These are phyloP conservation scores for Trematosphaeria pertusa DNA, from an alignment of 2,329 filamentous ascomycete species.

Conservation along the genomic window DNA sequence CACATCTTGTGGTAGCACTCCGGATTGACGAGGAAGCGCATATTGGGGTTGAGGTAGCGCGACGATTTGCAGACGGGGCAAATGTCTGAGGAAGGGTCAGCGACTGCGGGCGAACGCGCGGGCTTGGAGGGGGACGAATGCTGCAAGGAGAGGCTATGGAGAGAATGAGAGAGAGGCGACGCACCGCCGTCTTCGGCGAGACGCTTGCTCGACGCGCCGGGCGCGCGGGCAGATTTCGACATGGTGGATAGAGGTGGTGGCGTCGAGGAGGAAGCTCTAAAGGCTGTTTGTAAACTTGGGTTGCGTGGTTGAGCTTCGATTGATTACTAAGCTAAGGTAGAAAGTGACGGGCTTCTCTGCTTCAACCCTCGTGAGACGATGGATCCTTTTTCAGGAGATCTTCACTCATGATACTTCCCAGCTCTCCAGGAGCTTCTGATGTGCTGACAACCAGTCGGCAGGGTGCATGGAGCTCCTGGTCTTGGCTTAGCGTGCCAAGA, in stretches of 20 bases:
- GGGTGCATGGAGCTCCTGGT: too few species aligned
- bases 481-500: slow-evolving; percentile 31
- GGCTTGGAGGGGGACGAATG: slow-evolving; percentile 18
- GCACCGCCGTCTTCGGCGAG: slow-evolving; percentile 47
- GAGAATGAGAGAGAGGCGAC: slow-evolving; percentile 40
- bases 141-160: slow-evolving; percentile 38
- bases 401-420: too few species aligned
- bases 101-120: slow-evolving; percentile 15
- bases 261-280: slow-evolving; percentile 8
- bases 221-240: slow-evolving; percentile 41
- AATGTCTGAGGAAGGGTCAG: slow-evolving; percentile 65
- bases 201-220: slow-evolving; percentile 36
- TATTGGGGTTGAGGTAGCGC: slow-evolving; percentile 91
- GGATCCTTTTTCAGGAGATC: background rate
- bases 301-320: slow-evolving; percentile 1
- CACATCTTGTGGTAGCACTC: slow-evolving; percentile 99
- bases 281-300: slow-evolving; percentile 3
- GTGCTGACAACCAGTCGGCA: too few species aligned
- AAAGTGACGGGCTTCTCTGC: too few species aligned
- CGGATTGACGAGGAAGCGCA: slow-evolving; percentile 95
- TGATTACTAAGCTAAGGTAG: slow-evolving; percentile 25
- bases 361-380: too few species aligned
- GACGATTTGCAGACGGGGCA: slow-evolving; percentile 98
- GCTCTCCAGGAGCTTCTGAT: too few species aligned
- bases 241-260: slow-evolving; percentile 30